These are phyloP conservation scores for Trichoderma sp. DNA, from an alignment of 2,329 filamentous ascomycete species.

Conservation along the genomic window DNA sequence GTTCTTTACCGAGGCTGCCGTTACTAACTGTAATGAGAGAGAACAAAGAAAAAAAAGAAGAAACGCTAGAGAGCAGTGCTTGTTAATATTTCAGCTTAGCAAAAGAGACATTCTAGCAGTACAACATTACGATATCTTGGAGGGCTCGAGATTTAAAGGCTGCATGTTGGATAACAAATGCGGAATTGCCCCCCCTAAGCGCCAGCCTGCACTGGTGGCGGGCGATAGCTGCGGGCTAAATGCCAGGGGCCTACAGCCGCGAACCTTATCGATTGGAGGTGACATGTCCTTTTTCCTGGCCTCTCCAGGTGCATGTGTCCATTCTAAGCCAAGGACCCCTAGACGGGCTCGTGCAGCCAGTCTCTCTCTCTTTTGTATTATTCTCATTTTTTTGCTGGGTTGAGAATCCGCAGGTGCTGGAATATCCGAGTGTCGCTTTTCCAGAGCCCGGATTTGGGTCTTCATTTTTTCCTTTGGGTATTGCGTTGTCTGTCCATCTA, in stretches of 20 bases:
- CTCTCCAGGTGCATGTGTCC: conserved; percentile 3
- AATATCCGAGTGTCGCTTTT: background rate
- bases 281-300: conserved; percentile 27
- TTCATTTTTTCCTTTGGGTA: background rate
- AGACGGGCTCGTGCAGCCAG: conserved; percentile 21
- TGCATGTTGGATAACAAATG: background rate
- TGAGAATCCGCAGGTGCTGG: conserved; percentile 4
- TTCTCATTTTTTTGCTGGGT: background rate
- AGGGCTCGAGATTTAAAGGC: background rate
- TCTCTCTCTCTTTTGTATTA: background rate
- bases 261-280: conserved; percentile 28
- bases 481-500: conserved; percentile 2
- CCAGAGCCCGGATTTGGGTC: background rate
- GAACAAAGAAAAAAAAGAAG: background rate
- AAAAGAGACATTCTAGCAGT: background rate
- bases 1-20: background rate
- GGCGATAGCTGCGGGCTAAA: conserved; percentile 8
- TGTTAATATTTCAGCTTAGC: background rate
- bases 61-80: background rate
- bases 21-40: background rate
- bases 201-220: conserved; percentile 7
- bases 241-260: background rate
- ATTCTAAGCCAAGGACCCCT: conserved; percentile 19
- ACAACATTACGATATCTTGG: background rate
- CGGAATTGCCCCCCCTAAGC: background rate